Evolutionary conservation across 1,284 basidiomycete genomes (phyloP).

Genomic region (Coniophora puteana): DNA sequence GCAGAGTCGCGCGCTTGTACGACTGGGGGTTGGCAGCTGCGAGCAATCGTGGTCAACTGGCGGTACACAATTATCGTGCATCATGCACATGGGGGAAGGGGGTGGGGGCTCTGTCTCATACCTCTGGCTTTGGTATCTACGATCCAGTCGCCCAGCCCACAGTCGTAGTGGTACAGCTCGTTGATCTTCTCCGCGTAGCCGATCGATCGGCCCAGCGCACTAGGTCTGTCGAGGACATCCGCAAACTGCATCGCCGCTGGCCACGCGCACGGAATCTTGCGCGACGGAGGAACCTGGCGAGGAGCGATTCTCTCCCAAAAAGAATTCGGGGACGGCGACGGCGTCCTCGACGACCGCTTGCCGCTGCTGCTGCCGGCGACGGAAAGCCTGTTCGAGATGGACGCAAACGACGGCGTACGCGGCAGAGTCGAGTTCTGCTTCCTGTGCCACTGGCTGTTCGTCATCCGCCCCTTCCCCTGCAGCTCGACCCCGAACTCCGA

Average conservation of each 20-base stretch:
- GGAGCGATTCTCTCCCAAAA: constrained; percentile 12
- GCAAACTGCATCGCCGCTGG: constrained; percentile 74
- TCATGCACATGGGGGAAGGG: neutral
- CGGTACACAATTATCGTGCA: too few relatives aligned
- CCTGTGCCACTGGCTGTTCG: constrained; percentile 17
- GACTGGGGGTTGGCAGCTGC: constrained; percentile 26
- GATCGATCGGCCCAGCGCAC: constrained; percentile 66
- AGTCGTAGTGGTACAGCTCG: constrained; percentile 74
- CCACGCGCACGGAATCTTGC: constrained; percentile 46
- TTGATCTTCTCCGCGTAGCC: constrained; percentile 85
- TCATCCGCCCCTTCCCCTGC: too few relatives aligned
- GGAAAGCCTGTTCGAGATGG: constrained; percentile 24
- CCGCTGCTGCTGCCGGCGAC: constrained; percentile 9
- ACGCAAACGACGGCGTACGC: constrained; percentile 47
- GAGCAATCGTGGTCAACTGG: constrained; percentile 11
- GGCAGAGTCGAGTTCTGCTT: constrained; percentile 63
- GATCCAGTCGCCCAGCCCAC: constrained; percentile 79
- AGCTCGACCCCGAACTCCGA: too few relatives aligned
- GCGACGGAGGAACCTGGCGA: constrained; percentile 19
- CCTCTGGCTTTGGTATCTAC: constrained; percentile 51
- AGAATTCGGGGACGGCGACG: constrained; percentile 40
- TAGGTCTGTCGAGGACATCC: constrained; percentile 62
- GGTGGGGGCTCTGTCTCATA: constrained; percentile 28
- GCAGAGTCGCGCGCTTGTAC: constrained; percentile 21
- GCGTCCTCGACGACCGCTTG: constrained; percentile 35